These are phyloP conservation scores for Saxophila tyrrhenica DNA, from an alignment of 495 filamentous ascomycete genomes.

Conservation along the genomic window DNA sequence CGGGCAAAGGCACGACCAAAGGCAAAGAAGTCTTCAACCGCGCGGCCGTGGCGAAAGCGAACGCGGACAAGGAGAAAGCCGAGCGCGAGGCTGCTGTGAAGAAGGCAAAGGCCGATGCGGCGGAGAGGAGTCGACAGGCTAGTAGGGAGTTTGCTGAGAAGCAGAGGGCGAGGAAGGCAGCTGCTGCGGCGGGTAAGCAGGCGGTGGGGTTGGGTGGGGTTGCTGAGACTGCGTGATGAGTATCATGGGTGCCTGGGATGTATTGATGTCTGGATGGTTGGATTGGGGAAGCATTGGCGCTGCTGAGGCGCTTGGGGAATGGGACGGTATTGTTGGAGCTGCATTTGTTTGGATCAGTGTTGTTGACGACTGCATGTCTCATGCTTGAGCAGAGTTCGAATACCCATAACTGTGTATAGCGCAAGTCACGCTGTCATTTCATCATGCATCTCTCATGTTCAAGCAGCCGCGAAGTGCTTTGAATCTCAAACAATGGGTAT, in stretches of 20 bases:
- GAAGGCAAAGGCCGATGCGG: conserved; percentile 49
- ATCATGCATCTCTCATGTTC: too few relatives aligned
- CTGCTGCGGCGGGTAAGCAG: background rate
- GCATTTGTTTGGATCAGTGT: too few relatives aligned
- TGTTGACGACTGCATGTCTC: too few relatives aligned
- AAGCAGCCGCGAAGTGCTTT: too few relatives aligned
- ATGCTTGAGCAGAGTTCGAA: background rate
- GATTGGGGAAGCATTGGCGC: background rate
- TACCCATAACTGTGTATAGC: background rate
- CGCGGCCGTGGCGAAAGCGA: conserved; percentile 38
- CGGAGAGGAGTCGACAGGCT: conserved; percentile 50
- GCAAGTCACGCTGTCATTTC: background rate
- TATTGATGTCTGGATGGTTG: background rate
- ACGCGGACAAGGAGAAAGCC: conserved; percentile 40
- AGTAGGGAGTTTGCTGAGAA: conserved; percentile 63
- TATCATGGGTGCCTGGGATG: background rate
- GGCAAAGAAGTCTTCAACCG: conserved; percentile 53
- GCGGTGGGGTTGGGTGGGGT: background rate
- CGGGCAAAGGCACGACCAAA: conserved; percentile 42
- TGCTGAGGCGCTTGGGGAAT: background rate
- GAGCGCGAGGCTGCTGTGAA: conserved; percentile 47
- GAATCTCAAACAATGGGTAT: too few relatives aligned
- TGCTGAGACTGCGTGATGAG: background rate
- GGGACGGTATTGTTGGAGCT: background rate
- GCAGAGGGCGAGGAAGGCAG: conserved; percentile 38